A percentile compares a stretch with the other conserved stretches of the same genome.
Conservation (phyloP, 1,284 basidiomycete species). For the Boletus hoseneyae region DNA sequence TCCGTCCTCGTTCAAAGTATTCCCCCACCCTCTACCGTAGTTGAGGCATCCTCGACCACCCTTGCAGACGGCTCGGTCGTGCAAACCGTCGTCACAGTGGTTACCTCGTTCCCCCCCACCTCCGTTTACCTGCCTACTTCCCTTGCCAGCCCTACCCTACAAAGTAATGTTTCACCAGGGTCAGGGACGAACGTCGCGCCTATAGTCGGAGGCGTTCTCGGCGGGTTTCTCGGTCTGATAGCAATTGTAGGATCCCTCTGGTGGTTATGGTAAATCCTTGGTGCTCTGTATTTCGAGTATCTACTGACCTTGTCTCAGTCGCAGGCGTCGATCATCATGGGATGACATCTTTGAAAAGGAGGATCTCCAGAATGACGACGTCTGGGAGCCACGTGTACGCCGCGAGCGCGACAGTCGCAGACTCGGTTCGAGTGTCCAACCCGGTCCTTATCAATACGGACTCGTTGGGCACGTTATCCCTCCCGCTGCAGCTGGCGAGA, state of each 20-base stretch:
- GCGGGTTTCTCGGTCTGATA: conserved; percentile 47
- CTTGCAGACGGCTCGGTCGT: conserved; percentile 36
- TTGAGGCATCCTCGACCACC: conserved; percentile 28
- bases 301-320: conserved; percentile 33
- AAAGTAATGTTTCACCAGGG: conserved; percentile 16
- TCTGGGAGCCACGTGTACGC: conserved; percentile 10
- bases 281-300: conserved; percentile 1
- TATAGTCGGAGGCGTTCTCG: conserved; percentile 52
- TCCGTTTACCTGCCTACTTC: conserved; percentile 28
- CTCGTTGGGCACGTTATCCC: conserved; percentile 44
- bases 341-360: conserved; percentile 50
- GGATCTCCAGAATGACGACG: conserved; percentile 13
- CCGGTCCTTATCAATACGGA: conserved; percentile 51
- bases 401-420: conserved; percentile 14
- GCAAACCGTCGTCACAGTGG: conserved; percentile 29
- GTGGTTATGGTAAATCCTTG: conserved; percentile 44
- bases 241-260: conserved; percentile 43
- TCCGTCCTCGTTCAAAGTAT: conserved; percentile 28
- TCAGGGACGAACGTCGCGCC: conserved; percentile 38
- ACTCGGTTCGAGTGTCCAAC: conserved; percentile 20
- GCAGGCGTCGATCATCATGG: conserved; percentile 44
- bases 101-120: conserved; percentile 28
- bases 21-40: conserved; percentile 24
- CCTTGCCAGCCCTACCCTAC: conserved; percentile 18
- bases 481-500: conserved; percentile 36